Evolutionary conservation across 495 filamentous ascomycete genomes (phyloP), one percentile per base, ranked within the genome.

Genomic region (Penicillium chermesinum): DNA sequence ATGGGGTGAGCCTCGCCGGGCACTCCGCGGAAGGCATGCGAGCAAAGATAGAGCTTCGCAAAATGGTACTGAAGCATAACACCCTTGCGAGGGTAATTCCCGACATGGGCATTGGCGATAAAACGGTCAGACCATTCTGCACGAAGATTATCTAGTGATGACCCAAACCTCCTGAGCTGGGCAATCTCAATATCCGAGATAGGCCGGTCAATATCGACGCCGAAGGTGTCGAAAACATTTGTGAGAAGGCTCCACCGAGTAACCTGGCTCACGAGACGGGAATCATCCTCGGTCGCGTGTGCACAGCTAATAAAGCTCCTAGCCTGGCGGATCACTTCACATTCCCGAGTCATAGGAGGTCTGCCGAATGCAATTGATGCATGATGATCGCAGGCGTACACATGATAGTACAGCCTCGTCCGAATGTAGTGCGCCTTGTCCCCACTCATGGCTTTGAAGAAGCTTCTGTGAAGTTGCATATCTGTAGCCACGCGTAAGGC

Each of bases 141-240:
- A 39, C 48, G 44, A 7, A 52, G 22, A 13, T 41, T 30, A 22
- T 20, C 52, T 2, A 61, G 39, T 12, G 35, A 14, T 38, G 41
- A 30, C 5, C 25, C 25, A 34, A 15, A 61, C 14, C 9, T 50
- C 37, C 6, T 35, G 27, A 30, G 25, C 10, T 30, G 25, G 25
- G 25, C 1, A 54, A 25, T 37, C 48, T 19, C 13, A 25, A 25
- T 6, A 13, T 19, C 4, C 25, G 47, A 34, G 27, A 62, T 38
- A 9, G 52, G 50, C 13, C 48, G 27, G 20, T 65, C 59, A 10
- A 59, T 52, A 33, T 59, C 53, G 8, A 50, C 48, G 16, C 62
- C 62, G 39, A 65, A 65, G 2, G 47, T 58, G 9, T 58, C 59
- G 34, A 58, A 63, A 13, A 65, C 46, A 10, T 53, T 40, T 19